Evolutionary conservation across 1,284 basidiomycete genomes (phyloP).

Genomic region (Quambalaria eucalypti): DNA sequence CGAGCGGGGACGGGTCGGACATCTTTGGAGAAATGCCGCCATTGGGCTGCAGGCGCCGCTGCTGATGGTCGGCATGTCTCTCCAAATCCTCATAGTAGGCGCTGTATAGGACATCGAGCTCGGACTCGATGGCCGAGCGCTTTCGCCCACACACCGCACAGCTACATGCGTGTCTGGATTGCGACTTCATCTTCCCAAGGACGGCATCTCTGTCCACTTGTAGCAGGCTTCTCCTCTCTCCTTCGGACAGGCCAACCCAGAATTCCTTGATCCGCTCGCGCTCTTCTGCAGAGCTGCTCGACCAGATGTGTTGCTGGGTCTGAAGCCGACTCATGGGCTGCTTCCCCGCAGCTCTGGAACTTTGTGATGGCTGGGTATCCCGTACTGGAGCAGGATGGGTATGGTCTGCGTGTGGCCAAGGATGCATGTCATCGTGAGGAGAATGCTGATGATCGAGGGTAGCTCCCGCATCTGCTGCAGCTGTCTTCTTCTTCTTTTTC

Average conservation of each 20-base stretch:
- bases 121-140: conserved; percentile 94
- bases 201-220: conserved; percentile 96
- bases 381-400: no score
- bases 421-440: conserved; percentile 17
- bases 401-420: conserved; percentile 10
- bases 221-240: conserved; percentile 79
- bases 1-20: conserved; percentile 80
- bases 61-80: conserved; percentile 93
- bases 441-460: conserved; percentile 23
- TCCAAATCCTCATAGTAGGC: conserved; percentile 99
- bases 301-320: conserved; percentile 20
- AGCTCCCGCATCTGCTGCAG: conserved; percentile 19
- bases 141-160: conserved; percentile 96
- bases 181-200: conserved; percentile 95
- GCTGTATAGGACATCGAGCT: conserved; percentile 97
- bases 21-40: conserved; percentile 81
- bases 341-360: conserved; percentile 65
- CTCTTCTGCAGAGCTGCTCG: conserved; percentile 81
- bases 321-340: conserved; percentile 56
- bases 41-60: conserved; percentile 76
- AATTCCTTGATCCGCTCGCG: conserved; percentile 94
- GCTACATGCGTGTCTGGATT: conserved; percentile 87
- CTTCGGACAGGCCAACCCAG: conserved; percentile 81
- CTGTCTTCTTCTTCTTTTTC: conserved; percentile 51
- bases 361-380: conserved; percentile 50